These are phyloP conservation scores for Naumovozyma castellii DNA, from an alignment of 805 yeast species.

Conservation along the genomic window DNA sequence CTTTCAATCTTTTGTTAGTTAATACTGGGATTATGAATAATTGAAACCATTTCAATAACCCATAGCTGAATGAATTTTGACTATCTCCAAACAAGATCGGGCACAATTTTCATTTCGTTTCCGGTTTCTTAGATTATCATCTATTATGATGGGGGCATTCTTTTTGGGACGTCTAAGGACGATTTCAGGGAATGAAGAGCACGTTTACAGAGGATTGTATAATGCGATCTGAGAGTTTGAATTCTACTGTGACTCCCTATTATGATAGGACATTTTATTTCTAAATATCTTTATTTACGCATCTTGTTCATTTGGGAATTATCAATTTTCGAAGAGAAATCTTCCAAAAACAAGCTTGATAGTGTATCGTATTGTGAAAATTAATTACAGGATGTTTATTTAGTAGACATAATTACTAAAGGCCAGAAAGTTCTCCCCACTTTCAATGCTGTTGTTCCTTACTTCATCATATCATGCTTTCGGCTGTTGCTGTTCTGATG, in stretches of 20 bases:
- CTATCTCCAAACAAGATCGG: conserved; percentile 32
- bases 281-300: not conserved
- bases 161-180: conserved; percentile 5
- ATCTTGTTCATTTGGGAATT: no score
- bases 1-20: conserved; percentile 19
- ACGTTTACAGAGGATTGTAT: conserved; percentile 27
- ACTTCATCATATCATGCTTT: not conserved
- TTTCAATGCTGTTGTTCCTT: no score
- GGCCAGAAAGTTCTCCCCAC: no score
- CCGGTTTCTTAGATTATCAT: conserved; percentile 34
- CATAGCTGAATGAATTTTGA: conserved; percentile 33
- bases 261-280: conserved; percentile 26
- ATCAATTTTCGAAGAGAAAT: no score
- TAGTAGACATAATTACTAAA: conserved; percentile 1
- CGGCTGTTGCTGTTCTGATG: not conserved
- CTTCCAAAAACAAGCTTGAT: no score
- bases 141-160: conserved; percentile 23
- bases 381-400: conserved; percentile 9
- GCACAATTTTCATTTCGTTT: conserved; percentile 32
- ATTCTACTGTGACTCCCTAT: conserved; percentile 27
- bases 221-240: conserved; percentile 28
- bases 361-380: not conserved
- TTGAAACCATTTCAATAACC: conserved; percentile 26
- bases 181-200: conserved; percentile 16
- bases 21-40: conserved; percentile 28